Base-by-base conservation (phyloP, 1,284 basidiomycete species). In the Volvariella volvacea region DNA sequence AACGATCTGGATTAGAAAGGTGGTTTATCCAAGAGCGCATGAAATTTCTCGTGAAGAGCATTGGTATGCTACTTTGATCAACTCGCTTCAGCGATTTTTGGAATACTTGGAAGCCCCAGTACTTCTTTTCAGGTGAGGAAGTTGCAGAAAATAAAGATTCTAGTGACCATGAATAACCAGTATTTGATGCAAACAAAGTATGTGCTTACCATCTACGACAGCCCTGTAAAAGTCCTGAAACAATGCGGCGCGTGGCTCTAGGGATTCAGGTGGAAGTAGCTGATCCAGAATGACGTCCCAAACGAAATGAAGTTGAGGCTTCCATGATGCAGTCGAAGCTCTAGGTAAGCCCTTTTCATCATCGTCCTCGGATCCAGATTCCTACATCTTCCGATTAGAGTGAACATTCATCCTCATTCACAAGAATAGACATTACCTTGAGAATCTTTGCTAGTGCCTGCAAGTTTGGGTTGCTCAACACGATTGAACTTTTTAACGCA, bases 1-100 rank as follows among this genome's bases (percentile, higher is more conserved):
- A 83, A 44, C 93, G 78, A 62, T 97, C 92, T 44, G 77, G 74
- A 45, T 88, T 86, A 0, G 90, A 86, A 16, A 99, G 76, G 59
- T 98, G 92, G 62, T 95, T 96, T 53, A 96, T 94, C 89, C 93
- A 95, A 32, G 87, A 87, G 36, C 92, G 84, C 88, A 98, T 94
- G 56, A 97, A 91, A 62, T 97, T 95, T 55, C 87, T 86, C 9
- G 92, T 95, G 65, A 98, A 96, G 15, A 98, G 71, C 72, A 91
- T 83, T 0, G 91, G 85, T 54, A 94, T 73, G 42, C 82, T 83
- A 19, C 75, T 63, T 15, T 78, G 65, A 4, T 75, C 71, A 16
- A 92, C 74, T 14, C 83, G 80, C 6, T 80, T 75, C 32, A 97
- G 67, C 0, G 91, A 82, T 50, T 81, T 86, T 55, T 86, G 80